A percentile compares a stretch with the other conserved stretches of the same genome.
These are phyloP conservation scores for Pelagophyceae sp. DNA, from an alignment of 352 stramenopile genomes.

Conservation along the genomic window DNA sequence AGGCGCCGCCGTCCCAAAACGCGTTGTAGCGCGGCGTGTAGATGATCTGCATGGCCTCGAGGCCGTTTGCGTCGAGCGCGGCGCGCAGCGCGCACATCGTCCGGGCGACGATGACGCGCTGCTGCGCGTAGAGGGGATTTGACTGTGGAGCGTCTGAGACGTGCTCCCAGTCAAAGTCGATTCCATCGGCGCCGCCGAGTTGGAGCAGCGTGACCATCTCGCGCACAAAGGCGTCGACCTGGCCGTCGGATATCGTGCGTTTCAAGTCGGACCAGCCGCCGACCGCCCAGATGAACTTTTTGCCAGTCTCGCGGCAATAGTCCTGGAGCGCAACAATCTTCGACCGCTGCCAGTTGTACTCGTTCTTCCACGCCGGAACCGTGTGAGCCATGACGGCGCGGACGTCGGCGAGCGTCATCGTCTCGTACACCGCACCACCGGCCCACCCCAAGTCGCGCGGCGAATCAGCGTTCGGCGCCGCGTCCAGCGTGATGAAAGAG, in stretches of 20 bases:
- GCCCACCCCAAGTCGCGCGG: not conserved
- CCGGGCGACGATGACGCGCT: slow-evolving; percentile 11
- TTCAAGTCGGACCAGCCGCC: not conserved
- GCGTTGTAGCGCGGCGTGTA: slow-evolving; percentile 18
- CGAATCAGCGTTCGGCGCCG: not conserved
- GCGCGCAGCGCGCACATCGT: not conserved
- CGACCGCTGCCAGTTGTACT: not conserved
- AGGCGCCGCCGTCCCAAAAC: not conserved
- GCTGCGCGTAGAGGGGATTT: not conserved
- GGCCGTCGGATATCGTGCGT: not conserved
- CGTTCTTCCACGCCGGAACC: not conserved
- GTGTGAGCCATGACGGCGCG: not conserved
- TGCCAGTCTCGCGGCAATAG: not conserved
- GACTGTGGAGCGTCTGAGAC: not conserved
- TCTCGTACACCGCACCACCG: not conserved
- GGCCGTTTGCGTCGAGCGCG: not conserved
- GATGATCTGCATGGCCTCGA: not conserved
- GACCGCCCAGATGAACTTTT: not conserved
- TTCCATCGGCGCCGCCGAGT: not conserved
- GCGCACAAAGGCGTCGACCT: not conserved
- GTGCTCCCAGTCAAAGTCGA: slow-evolving; percentile 18
- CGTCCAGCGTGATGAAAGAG: not conserved
- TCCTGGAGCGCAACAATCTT: not conserved
- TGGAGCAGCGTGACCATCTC: not conserved
- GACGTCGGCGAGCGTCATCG: not conserved